Evolutionary conservation across 2,329 filamentous ascomycete species (phyloP).

Genomic region (Xylaria hypoxylon): DNA sequence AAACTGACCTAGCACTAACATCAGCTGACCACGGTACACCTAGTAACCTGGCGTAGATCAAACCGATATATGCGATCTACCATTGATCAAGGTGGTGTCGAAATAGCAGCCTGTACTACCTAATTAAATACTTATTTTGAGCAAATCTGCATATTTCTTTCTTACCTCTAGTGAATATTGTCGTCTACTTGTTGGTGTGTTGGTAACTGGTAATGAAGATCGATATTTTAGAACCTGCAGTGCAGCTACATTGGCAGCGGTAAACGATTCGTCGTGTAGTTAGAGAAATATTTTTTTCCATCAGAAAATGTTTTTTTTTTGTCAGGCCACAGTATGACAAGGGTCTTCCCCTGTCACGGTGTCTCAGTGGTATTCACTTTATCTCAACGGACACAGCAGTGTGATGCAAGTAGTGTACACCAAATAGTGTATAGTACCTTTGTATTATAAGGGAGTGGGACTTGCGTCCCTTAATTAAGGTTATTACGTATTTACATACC

Average conservation of each 20-base stretch:
- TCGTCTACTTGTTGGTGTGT: neutral
- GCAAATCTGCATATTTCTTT: neutral
- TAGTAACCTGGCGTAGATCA: neutral
- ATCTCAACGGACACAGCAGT: too few species aligned
- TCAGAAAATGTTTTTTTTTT: neutral
- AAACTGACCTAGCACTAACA: neutral
- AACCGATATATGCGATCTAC: slow-evolving; percentile 11
- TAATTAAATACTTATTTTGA: neutral
- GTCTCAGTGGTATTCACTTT: neutral
- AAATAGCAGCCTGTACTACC: neutral
- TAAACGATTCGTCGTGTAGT: neutral
- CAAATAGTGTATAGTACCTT: too few species aligned
- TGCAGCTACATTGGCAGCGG: neutral
- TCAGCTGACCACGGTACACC: neutral
- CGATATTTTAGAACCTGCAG: neutral
- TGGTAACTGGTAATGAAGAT: neutral
- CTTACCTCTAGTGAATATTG: too few species aligned
- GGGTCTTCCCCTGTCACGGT: slow-evolving; percentile 1
- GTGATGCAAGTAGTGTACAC: neutral
- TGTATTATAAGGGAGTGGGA: slow-evolving; percentile 7
- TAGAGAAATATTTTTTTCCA: too few species aligned
- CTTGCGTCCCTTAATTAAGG: slow-evolving; percentile 21
- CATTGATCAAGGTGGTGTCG: neutral
- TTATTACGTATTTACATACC: neutral
- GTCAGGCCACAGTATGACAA: neutral